Conservation (phyloP, 805 yeast genomes). For the Wickerhamomyces tratensis region DNA sequence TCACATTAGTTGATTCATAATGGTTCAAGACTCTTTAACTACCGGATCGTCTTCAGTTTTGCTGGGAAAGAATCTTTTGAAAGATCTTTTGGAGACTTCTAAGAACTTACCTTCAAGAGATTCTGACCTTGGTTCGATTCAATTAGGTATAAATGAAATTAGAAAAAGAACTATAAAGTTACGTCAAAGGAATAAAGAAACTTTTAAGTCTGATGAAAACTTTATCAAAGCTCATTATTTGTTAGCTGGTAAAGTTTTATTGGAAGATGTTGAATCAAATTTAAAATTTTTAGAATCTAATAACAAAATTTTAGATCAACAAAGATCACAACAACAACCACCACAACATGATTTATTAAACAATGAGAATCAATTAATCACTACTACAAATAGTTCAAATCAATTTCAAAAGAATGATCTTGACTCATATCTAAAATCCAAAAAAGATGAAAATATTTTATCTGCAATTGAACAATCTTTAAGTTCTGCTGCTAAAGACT, state of each 20-base stretch:
- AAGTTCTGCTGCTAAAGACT: slow-evolving; percentile 66
- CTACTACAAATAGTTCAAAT: slow-evolving; percentile 8
- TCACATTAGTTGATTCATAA: neutral
- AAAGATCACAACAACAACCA: neutral
- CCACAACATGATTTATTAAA: neutral
- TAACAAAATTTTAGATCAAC: slow-evolving; percentile 17
- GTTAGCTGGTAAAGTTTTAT: slow-evolving; percentile 80
- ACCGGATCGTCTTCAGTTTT: neutral
- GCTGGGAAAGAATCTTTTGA: slow-evolving; percentile 28
- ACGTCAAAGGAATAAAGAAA: slow-evolving; percentile 32
- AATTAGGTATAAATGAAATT: slow-evolving; percentile 72
- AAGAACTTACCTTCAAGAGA: slow-evolving; percentile 57
- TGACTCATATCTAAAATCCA: slow-evolving; percentile 53
- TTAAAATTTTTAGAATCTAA: slow-evolving; percentile 29
- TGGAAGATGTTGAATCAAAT: slow-evolving; percentile 70
- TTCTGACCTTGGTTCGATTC: slow-evolving; percentile 71
- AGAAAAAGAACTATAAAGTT: slow-evolving; percentile 53
- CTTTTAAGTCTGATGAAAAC: slow-evolving; percentile 15
- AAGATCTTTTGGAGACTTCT: slow-evolving; percentile 72
- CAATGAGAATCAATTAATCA: slow-evolving; percentile 1
- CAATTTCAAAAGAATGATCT: slow-evolving; percentile 29
- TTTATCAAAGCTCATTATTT: slow-evolving; percentile 78
- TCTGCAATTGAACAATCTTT: slow-evolving; percentile 78
- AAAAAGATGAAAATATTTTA: slow-evolving; percentile 75
- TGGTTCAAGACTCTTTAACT: neutral